Evolutionary conservation across 805 yeast species (phyloP).

Genomic region (Yarrowia bubula): DNA sequence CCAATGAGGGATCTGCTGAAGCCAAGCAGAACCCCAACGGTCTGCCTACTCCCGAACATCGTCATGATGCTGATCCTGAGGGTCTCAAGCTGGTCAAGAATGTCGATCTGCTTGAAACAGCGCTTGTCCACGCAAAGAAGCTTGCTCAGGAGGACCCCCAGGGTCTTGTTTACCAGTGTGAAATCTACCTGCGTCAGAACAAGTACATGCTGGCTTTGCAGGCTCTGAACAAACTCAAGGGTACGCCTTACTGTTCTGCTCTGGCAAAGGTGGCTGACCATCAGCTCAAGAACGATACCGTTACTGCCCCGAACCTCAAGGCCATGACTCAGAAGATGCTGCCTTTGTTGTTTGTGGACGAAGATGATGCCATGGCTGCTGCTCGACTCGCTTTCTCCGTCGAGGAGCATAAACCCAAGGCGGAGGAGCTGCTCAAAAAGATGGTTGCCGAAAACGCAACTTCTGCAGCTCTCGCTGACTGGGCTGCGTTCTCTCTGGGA

Average conservation of each 20-base stretch:
- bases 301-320: conserved; percentile 48
- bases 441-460: background rate
- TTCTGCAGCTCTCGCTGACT: background rate
- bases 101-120: conserved; percentile 31
- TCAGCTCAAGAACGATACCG: conserved; percentile 41
- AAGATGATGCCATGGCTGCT: background rate
- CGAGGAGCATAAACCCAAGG: background rate
- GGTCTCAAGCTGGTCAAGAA: conserved; percentile 42
- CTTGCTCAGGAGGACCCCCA: conserved; percentile 39
- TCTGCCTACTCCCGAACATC: conserved; percentile 40
- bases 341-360: conserved; percentile 16
- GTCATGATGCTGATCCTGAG: conserved; percentile 46
- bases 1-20: conserved; percentile 30
- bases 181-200: conserved; percentile 45
- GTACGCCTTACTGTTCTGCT: conserved; percentile 39
- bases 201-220: conserved; percentile 55
- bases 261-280: conserved; percentile 41
- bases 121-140: conserved; percentile 45
- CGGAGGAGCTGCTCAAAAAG: background rate
- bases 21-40: conserved; percentile 52
- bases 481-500: background rate
- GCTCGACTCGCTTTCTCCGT: conserved; percentile 17
- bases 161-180: conserved; percentile 28
- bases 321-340: conserved; percentile 30
- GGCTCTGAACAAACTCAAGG: conserved; percentile 44